A percentile compares a stretch with the other conserved stretches of the same genome.
These are phyloP conservation scores for Globisporangium spinosum DNA, from an alignment of 352 stramenopile genomes.

Conservation along the genomic window DNA sequence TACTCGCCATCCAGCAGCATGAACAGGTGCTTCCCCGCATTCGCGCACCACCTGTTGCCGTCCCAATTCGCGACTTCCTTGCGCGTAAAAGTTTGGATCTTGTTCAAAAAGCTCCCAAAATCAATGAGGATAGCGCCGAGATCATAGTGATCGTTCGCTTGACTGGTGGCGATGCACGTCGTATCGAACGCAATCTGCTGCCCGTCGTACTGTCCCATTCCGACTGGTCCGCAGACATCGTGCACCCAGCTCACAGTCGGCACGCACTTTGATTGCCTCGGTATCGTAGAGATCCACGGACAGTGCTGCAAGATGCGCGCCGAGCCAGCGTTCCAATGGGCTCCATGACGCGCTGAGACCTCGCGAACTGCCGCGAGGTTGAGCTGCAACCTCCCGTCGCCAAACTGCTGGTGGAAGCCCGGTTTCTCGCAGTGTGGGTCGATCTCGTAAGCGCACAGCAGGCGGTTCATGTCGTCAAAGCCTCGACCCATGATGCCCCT, in stretches of 20 bases:
- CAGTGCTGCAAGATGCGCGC: slow-evolving; percentile 47
- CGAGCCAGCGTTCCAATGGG: slow-evolving; percentile 57
- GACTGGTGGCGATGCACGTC: neutral
- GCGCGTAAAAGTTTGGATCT: slow-evolving; percentile 37
- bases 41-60: slow-evolving; percentile 20
- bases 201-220: slow-evolving; percentile 37
- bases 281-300: slow-evolving; percentile 45
- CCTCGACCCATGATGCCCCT: slow-evolving; percentile 65
- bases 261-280: slow-evolving; percentile 28
- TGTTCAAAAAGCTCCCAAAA: slow-evolving; percentile 39
- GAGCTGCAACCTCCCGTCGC: slow-evolving; percentile 26
- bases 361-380: slow-evolving; percentile 38
- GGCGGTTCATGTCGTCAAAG: slow-evolving; percentile 72
- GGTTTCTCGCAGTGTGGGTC: slow-evolving; percentile 28
- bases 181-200: slow-evolving; percentile 33
- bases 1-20: slow-evolving; percentile 42
- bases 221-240: slow-evolving; percentile 44
- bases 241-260: slow-evolving; percentile 42
- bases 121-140: slow-evolving; percentile 46
- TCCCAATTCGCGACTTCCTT: slow-evolving; percentile 21
- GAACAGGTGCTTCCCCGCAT: slow-evolving; percentile 37
- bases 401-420: slow-evolving; percentile 20
- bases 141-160: slow-evolving; percentile 3
- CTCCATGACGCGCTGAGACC: slow-evolving; percentile 27
- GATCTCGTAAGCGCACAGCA: slow-evolving; percentile 46